Conservation (phyloP, 768 basidiomycete species). For the Lactarius vividus region DNA sequence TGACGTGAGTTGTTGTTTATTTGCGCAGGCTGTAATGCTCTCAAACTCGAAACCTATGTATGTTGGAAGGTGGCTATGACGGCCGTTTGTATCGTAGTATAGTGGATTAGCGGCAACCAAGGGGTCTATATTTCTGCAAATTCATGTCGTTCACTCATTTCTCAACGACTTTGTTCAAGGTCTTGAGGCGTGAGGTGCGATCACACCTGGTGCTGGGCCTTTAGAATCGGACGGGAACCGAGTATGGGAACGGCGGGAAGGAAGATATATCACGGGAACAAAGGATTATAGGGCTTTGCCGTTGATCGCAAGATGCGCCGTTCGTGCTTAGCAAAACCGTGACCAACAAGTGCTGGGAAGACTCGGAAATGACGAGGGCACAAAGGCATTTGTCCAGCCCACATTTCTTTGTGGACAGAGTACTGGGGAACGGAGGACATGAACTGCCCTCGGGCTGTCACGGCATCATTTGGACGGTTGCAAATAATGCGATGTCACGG, state of each 20-base stretch:
- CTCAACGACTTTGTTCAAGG: neutral
- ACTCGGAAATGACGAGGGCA: no score
- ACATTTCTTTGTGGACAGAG: no score
- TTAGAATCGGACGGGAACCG: neutral
- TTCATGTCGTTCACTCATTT: neutral
- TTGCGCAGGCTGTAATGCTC: no score
- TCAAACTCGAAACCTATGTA: neutral
- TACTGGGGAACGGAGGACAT: no score
- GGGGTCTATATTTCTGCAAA: neutral
- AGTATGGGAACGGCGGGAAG: neutral
- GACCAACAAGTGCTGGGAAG: no score
- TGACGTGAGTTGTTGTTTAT: no score
- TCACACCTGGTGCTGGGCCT: neutral
- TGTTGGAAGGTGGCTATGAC: neutral
- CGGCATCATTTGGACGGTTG: no score
- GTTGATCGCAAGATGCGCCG: neutral
- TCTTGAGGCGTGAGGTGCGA: neutral
- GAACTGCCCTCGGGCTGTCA: no score
- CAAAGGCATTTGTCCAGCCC: no score
- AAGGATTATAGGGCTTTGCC: neutral
- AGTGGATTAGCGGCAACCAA: neutral
- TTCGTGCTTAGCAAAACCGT: neutral
- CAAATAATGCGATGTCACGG: no score
- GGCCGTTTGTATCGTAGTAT: neutral
- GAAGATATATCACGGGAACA: neutral